Evolutionary conservation across 2,329 filamentous ascomycete species (phyloP).

Genomic region (Colletotrichum sp.): DNA sequence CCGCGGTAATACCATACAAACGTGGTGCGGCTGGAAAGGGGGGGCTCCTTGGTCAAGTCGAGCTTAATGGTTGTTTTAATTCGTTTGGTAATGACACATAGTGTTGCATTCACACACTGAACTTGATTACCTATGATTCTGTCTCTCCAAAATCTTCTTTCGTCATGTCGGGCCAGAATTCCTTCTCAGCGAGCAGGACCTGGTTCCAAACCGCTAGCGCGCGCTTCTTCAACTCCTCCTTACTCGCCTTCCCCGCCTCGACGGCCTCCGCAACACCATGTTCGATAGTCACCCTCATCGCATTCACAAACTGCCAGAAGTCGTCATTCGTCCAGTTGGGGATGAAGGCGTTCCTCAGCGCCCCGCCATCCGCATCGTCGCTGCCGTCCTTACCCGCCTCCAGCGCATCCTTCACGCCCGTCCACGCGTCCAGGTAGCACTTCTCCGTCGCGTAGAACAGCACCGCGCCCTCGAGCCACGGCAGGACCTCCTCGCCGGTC

Average conservation of each 20-base stretch:
- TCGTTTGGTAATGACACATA: neutral
- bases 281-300: slow-evolving; percentile 60
- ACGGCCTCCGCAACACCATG: slow-evolving; percentile 49
- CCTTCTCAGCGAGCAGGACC: slow-evolving; percentile 60
- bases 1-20: slow-evolving; percentile 9
- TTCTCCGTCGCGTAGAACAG: slow-evolving; percentile 81
- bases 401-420: slow-evolving; percentile 48
- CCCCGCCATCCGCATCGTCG: slow-evolving; percentile 67
- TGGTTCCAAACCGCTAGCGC: slow-evolving; percentile 51
- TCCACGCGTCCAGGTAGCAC: slow-evolving; percentile 66
- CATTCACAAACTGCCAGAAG: slow-evolving; percentile 64
- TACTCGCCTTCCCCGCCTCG: slow-evolving; percentile 32
- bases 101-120: neutral
- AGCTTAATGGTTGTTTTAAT: neutral
- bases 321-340: slow-evolving; percentile 70
- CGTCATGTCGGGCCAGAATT: slow-evolving; percentile 58
- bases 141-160: neutral
- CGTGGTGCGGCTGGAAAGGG: neutral
- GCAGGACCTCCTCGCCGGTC: slow-evolving; percentile 48
- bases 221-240: slow-evolving; percentile 37
- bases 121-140: neutral
- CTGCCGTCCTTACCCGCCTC: slow-evolving; percentile 1
- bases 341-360: slow-evolving; percentile 68
- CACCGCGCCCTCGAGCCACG: slow-evolving; percentile 69
- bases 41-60: neutral